phyloP scores from a whole-genome alignment of 1,139 yeast genomes.

The Debaryomyces sp. region DNA sequence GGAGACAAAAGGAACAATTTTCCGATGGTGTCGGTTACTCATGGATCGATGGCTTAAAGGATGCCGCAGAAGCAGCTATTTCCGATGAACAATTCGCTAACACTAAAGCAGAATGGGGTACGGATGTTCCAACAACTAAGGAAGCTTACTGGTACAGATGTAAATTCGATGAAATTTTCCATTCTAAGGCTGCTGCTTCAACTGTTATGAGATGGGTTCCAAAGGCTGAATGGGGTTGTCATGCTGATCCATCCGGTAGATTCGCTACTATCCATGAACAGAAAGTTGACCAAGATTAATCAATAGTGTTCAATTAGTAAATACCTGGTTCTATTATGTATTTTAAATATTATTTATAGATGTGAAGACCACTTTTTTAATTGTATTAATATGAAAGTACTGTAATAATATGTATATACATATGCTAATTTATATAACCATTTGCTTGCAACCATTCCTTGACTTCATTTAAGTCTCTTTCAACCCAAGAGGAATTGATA shows the following conservation, averaged over 20 bases:
- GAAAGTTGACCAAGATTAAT: conserved; percentile 34
- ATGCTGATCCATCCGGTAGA: conserved; percentile 98
- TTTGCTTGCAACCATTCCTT: conserved; percentile 25
- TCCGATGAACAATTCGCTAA: conserved; percentile 85
- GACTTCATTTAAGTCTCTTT: conserved; percentile 33
- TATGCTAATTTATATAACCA: conserved; percentile 7
- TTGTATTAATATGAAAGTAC: neutral
- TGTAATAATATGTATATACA: neutral
- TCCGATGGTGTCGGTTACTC: conserved; percentile 99
- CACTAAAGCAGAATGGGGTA: conserved; percentile 97
- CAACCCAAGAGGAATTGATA: conserved; percentile 51
- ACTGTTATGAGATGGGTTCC: conserved; percentile 99
- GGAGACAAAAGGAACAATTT: conserved; percentile 99
- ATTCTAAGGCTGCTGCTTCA: conserved; percentile 83
- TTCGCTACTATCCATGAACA: conserved; percentile 85
- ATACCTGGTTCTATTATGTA: neutral
- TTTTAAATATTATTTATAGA: conserved; percentile 1
- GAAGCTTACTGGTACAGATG: conserved; percentile 99
- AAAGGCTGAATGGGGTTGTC: conserved; percentile 99
- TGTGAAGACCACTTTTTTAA: neutral
- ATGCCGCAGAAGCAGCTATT: conserved; percentile 84
- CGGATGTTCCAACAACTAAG: conserved; percentile 91
- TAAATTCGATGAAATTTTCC: conserved; percentile 90
- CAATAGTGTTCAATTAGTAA: neutral
- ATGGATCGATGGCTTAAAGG: conserved; percentile 98